Percentiles rank a stretch among this genome's conserved stretches.
Evolutionary conservation across 371 early-diverging fungal species (phyloP).

Genomic region (Circinella umbellata): DNA sequence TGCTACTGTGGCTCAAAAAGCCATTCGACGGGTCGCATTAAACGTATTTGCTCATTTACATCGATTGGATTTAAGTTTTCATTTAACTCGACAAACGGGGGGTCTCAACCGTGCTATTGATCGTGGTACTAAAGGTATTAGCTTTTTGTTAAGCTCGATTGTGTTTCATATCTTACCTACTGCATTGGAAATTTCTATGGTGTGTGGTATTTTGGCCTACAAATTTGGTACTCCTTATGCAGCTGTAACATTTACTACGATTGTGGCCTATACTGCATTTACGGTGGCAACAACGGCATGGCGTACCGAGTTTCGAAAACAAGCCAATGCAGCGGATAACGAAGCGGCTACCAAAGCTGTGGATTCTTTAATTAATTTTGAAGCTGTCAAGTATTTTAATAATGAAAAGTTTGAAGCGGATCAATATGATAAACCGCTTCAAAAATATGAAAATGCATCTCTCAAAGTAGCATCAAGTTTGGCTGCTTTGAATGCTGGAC

Average conservation of each 20-base stretch:
- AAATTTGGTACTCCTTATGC: constrained; percentile 88
- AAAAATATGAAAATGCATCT: constrained; percentile 91
- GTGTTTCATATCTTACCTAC: constrained; percentile 96
- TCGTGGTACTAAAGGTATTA: constrained; percentile 98
- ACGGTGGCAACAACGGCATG: constrained; percentile 86
- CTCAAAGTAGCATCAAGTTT: constrained; percentile 87
- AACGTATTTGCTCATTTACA: constrained; percentile 90
- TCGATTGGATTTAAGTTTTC: constrained; percentile 86
- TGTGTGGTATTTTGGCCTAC: constrained; percentile 90
- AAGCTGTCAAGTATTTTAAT: constrained; percentile 95
- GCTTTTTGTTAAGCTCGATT: constrained; percentile 88
- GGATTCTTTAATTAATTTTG: constrained; percentile 94
- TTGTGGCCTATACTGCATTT: constrained; percentile 87
- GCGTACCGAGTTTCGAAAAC: constrained; percentile 85
- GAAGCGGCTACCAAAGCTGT: constrained; percentile 90
- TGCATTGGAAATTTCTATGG: constrained; percentile 91
- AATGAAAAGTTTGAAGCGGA: constrained; percentile 87
- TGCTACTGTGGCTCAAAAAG: constrained; percentile 93
- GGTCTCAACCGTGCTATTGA: constrained; percentile 95
- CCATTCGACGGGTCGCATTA: constrained; percentile 86
- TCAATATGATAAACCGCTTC: constrained; percentile 84
- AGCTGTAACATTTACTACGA: constrained; percentile 83
- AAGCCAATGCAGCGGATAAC: constrained; percentile 95
- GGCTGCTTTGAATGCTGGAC: constrained; percentile 92
- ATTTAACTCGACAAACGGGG: constrained; percentile 92